A percentile compares a stretch with the other conserved stretches of the same genome.
Evolutionary conservation across 1,284 basidiomycete species (phyloP).

Genomic region (Somion occarium): DNA sequence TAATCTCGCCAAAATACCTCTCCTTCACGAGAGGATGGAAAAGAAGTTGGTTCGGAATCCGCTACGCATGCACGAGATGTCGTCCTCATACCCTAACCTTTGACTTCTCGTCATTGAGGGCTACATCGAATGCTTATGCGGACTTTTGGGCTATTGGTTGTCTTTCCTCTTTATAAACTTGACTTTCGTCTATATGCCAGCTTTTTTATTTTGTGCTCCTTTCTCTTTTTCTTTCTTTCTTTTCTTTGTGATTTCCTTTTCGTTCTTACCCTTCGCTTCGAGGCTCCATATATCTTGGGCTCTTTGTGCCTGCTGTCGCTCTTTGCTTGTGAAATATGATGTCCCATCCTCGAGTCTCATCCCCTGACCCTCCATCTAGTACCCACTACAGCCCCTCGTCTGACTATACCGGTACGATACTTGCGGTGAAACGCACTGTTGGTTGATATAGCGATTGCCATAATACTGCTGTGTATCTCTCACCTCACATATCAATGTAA

Average conservation of each 20-base stretch:
- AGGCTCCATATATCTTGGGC: constrained; percentile 3
- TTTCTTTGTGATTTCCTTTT: constrained; percentile 6
- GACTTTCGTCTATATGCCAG: constrained; percentile 24
- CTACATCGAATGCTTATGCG: constrained; percentile 14
- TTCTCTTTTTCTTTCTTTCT: constrained; percentile 8
- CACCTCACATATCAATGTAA: constrained; percentile 6
- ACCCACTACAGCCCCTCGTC: neutral
- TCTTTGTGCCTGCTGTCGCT: constrained; percentile 10
- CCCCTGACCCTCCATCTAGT: constrained; percentile 3
- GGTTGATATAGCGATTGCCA: constrained; percentile 13
- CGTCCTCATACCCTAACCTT: neutral
- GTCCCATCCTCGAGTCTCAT: neutral
- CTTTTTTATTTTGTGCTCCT: constrained; percentile 25
- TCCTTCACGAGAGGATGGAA: constrained; percentile 31
- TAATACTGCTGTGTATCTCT: constrained; percentile 17
- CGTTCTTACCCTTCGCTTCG: constrained; percentile 5
- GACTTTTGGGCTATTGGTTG: constrained; percentile 61
- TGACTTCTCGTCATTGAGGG: neutral
- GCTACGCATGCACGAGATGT: neutral
- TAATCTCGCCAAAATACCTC: neutral
- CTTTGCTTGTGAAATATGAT: constrained; percentile 17
- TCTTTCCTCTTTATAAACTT: constrained; percentile 43
- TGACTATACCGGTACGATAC: constrained; percentile 14
- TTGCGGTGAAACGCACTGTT: constrained; percentile 1
- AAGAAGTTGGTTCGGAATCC: constrained; percentile 35